These are phyloP conservation scores for Quercus lobata DNA, from an alignment of 331 rosid genomes.

Conservation along the genomic window DNA sequence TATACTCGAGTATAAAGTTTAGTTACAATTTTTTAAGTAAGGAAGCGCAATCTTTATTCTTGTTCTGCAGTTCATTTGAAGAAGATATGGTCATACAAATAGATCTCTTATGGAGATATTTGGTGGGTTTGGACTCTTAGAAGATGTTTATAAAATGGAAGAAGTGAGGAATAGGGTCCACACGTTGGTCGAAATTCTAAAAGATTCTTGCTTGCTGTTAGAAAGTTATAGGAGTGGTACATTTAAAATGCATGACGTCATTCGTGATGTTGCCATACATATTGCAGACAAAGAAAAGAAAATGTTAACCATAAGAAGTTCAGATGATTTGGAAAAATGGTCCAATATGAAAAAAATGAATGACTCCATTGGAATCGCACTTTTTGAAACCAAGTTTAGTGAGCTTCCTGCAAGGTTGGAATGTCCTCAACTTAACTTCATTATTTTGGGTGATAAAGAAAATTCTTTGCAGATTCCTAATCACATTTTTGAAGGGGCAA, in stretches of 20 bases:
- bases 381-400: conserved; percentile 13
- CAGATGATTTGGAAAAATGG: conserved; percentile 16
- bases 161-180: too few relatives aligned
- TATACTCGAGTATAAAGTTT: rapidly evolving
- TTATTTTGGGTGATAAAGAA: neutral
- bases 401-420: conserved; percentile 35
- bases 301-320: conserved; percentile 19
- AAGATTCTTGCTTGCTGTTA: conserved; percentile 18
- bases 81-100: too few relatives aligned
- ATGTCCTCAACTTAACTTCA: conserved; percentile 29
- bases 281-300: conserved; percentile 15
- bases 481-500: conserved; percentile 16
- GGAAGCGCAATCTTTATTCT: too few relatives aligned
- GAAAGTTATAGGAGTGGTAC: conserved; percentile 6
- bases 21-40: too few relatives aligned
- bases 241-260: conserved; percentile 9
- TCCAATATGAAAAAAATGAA: conserved; percentile 9
- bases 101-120: too few relatives aligned
- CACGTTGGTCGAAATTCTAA: conserved; percentile 5
- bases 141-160: too few relatives aligned
- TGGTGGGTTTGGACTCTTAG: too few relatives aligned
- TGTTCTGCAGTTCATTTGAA: too few relatives aligned
- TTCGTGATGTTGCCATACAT: conserved; percentile 21
- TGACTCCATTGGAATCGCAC: conserved; percentile 20
- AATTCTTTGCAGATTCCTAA: conserved; percentile 10